Percentiles rank a stretch among this genome's conserved stretches.
phyloP scores from a whole-genome alignment of 345 rosid species.

The Camelina sativa region DNA sequence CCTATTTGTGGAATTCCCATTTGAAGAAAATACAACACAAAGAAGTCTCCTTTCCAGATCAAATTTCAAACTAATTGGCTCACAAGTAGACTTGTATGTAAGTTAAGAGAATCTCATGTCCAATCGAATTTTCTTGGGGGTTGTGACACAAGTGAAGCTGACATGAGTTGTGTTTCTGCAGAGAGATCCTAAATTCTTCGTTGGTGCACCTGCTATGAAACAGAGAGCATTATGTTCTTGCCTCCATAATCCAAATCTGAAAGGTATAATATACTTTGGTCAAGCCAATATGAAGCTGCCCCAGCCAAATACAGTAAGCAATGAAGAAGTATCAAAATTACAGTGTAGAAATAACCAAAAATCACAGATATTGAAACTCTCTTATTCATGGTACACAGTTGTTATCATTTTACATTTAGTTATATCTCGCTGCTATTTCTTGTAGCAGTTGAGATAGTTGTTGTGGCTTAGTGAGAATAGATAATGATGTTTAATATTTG shows the following conservation, averaged over 20 bases:
- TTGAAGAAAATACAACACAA: constrained; percentile 31
- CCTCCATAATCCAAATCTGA: constrained; percentile 37
- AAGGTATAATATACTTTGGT: constrained; percentile 41
- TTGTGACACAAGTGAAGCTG: constrained; percentile 34
- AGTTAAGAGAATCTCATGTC: constrained; percentile 28
- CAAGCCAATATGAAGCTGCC: constrained; percentile 37
- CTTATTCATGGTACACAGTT: constrained; percentile 23
- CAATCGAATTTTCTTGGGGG: constrained; percentile 14
- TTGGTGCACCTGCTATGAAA: constrained; percentile 22
- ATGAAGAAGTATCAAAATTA: background rate
- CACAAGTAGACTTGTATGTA: constrained; percentile 18
- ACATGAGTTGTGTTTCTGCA: constrained; percentile 19
- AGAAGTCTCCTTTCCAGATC: constrained; percentile 31
- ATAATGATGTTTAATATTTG: too few relatives aligned
- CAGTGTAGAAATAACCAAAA: constrained; percentile 10
- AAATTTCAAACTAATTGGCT: constrained; percentile 22
- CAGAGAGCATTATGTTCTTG: constrained; percentile 39
- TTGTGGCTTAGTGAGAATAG: constrained; percentile 44
- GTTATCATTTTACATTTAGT: constrained; percentile 13
- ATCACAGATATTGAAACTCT: constrained; percentile 1
- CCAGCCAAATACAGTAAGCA: constrained; percentile 41
- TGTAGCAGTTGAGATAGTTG: constrained; percentile 44
- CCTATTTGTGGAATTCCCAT: constrained; percentile 53
- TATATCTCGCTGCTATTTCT: constrained; percentile 22
- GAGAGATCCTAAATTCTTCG: constrained; percentile 28